These are phyloP conservation scores for Citrus trifoliata DNA, from an alignment of 345 rosid genomes.

Conservation along the genomic window DNA sequence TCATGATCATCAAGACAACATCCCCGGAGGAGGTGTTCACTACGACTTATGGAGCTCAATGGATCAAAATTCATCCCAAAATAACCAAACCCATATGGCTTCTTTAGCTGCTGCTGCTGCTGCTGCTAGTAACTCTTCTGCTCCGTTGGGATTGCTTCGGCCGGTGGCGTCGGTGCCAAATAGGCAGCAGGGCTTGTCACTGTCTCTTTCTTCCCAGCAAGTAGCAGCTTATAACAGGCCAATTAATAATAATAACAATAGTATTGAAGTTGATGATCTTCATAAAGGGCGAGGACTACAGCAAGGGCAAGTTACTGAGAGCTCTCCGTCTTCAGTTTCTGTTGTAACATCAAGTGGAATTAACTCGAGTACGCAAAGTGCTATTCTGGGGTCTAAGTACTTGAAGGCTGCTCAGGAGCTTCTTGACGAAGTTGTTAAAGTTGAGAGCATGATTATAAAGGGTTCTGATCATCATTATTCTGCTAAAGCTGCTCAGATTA, in stretches of 20 bases:
- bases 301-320: constrained; percentile 19
- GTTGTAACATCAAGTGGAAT: constrained; percentile 36
- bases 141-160: constrained; percentile 16
- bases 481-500: constrained; percentile 8
- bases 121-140: constrained; percentile 1
- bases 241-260: neutral
- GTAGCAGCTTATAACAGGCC: constrained; percentile 12
- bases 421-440: constrained; percentile 61
- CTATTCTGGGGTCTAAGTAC: constrained; percentile 52
- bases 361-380: constrained; percentile 25
- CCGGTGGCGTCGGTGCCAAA: constrained; percentile 22
- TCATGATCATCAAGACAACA: constrained; percentile 20
- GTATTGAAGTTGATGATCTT: constrained; percentile 2
- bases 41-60: constrained; percentile 34
- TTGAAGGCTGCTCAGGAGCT: constrained; percentile 71
- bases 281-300: neutral
- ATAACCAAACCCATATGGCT: constrained; percentile 8
- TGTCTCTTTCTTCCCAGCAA: constrained; percentile 34
- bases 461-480: neutral
- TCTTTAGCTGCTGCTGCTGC: constrained; percentile 8
- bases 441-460: constrained; percentile 30
- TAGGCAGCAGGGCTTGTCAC: constrained; percentile 49
- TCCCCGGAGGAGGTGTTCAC: constrained; percentile 23
- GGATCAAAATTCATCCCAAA: constrained; percentile 25
- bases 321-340: constrained; percentile 39